Conservation (phyloP, 768 basidiomycete genomes). For the Gelatoporia subvermispora region DNA sequence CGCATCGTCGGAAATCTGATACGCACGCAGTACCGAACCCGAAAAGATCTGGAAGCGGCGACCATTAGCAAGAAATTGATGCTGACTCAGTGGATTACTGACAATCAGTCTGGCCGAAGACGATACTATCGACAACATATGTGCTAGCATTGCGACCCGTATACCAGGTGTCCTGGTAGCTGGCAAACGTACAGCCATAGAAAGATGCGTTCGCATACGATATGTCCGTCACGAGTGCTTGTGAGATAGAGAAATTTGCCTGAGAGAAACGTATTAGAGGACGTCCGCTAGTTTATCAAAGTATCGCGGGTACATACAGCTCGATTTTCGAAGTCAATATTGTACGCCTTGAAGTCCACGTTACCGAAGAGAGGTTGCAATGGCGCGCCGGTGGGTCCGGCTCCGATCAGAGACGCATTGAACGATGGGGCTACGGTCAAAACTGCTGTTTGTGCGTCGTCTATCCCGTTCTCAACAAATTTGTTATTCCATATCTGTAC, state of each 20-base stretch:
- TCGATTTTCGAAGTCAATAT: slow-evolving; percentile 62
- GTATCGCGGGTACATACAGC: no score
- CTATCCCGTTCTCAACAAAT: slow-evolving; percentile 35
- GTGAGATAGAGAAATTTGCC: slow-evolving; percentile 56
- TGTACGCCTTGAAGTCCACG: slow-evolving; percentile 57
- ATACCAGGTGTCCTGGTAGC: slow-evolving; percentile 65
- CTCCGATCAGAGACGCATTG: slow-evolving; percentile 54
- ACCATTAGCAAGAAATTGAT: neutral
- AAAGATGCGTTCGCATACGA: slow-evolving; percentile 66
- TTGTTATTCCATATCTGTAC: slow-evolving; percentile 50
- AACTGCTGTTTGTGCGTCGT: slow-evolving; percentile 57
- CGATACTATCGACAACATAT: slow-evolving; percentile 55
- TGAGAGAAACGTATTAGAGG: no score
- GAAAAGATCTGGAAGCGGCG: slow-evolving; percentile 53
- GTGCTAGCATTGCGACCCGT: slow-evolving; percentile 55
- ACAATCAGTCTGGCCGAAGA: slow-evolving; percentile 66
- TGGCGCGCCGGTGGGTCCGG: slow-evolving; percentile 54
- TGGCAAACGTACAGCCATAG: slow-evolving; percentile 56
- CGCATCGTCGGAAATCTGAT: neutral
- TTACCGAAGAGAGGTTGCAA: slow-evolving; percentile 48
- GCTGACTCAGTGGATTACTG: neutral
- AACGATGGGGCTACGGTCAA: slow-evolving; percentile 53
- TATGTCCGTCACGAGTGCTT: slow-evolving; percentile 57
- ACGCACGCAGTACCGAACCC: slow-evolving; percentile 57
- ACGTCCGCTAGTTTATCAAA: no score